Evolutionary conservation across 2,329 filamentous ascomycete species (phyloP).

Genomic region (Claviceps arundinis): DNA sequence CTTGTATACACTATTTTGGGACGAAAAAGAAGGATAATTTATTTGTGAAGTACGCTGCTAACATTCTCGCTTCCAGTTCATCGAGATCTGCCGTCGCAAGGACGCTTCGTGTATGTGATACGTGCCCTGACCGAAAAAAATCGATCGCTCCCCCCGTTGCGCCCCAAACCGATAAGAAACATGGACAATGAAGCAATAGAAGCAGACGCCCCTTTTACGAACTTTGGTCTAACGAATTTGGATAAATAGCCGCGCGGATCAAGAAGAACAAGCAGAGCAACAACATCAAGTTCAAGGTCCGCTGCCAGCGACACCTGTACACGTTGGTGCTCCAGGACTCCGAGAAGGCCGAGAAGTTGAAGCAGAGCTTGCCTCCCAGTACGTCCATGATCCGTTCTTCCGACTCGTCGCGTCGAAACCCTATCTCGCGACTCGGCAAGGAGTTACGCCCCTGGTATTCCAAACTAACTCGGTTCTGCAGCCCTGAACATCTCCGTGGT

Average conservation of each 20-base stretch:
- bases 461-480: slow-evolving; percentile 10
- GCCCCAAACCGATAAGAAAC: not conserved
- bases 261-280: slow-evolving; percentile 88
- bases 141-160: not conserved
- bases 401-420: not conserved
- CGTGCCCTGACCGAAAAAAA: not conserved
- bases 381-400: slow-evolving; percentile 29
- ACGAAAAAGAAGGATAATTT: not conserved
- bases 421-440: too few species aligned
- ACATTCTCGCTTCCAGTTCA: slow-evolving; percentile 53
- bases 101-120: slow-evolving; percentile 89
- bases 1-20: not conserved
- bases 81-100: slow-evolving; percentile 99
- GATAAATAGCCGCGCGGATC: slow-evolving; percentile 61
- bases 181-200: too few species aligned
- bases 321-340: slow-evolving; percentile 96
- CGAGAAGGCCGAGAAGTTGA: slow-evolving; percentile 99
- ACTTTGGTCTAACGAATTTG: not conserved
- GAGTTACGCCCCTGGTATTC: too few species aligned
- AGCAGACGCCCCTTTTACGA: too few species aligned
- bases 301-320: slow-evolving; percentile 93
- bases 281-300: slow-evolving; percentile 99
- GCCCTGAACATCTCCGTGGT: slow-evolving; percentile 41
- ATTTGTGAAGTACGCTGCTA: not conserved
- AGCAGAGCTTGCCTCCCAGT: slow-evolving; percentile 97